phyloP scores from a whole-genome alignment of 331 rosid species.

The Pyracantha coccinea region DNA sequence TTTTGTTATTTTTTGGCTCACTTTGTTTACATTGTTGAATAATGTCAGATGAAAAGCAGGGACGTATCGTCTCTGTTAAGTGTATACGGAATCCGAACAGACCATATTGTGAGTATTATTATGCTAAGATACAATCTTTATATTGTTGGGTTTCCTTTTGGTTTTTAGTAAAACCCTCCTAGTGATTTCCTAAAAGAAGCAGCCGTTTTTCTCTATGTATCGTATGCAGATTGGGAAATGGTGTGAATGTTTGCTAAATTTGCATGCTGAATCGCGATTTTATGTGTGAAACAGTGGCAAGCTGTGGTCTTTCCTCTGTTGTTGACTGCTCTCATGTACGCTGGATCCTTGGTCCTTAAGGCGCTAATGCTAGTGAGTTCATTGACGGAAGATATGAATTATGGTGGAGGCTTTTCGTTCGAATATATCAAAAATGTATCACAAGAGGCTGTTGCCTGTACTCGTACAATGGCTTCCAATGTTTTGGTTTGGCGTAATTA shows the following conservation, averaged over 20 bases:
- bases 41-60: constrained; percentile 48
- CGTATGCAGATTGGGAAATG: constrained; percentile 44
- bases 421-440: constrained; percentile 19
- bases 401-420: constrained; percentile 33
- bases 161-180: neutral
- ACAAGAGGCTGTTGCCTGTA: constrained; percentile 21
- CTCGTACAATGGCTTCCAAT: constrained; percentile 34
- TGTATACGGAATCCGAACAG: constrained; percentile 68
- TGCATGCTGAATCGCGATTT: constrained; percentile 60
- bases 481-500: constrained; percentile 66
- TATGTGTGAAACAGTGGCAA: constrained; percentile 94
- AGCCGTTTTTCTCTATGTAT: neutral
- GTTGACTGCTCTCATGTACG: constrained; percentile 76
- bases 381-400: constrained; percentile 35
- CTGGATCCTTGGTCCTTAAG: constrained; percentile 68
- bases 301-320: constrained; percentile 66
- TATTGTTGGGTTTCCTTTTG: neutral
- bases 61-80: constrained; percentile 24
- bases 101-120: constrained; percentile 65
- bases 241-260: constrained; percentile 40
- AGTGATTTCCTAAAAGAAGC: neutral
- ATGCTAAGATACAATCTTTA: neutral
- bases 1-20: constrained; percentile 2
- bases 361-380: constrained; percentile 37
- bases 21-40: constrained; percentile 12